Base-by-base conservation (phyloP, 2,329 filamentous ascomycete genomes). In the Xylariomycetidae sp. region DNA sequence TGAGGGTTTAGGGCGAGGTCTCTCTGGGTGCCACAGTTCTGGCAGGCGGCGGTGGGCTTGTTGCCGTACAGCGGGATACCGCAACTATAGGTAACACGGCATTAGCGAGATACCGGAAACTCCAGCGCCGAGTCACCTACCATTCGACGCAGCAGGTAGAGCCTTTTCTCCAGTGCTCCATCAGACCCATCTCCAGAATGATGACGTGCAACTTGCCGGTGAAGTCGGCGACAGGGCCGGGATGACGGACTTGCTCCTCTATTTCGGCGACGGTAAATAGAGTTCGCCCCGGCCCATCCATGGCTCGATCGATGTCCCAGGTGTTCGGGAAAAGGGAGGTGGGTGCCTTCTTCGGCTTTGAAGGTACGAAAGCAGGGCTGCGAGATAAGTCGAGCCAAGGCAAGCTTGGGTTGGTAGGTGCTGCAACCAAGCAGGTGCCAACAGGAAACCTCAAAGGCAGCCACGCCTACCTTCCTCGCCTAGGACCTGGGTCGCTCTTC, bases 11-110 rank as follows among this genome's bases (percentile, higher is more conserved):
- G 48, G 6, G 43, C 40, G 9, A 68, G 55, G 0, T 40, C 29
- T 3, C 49, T 40, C 3, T 40, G 28, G 8, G 32, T 46, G 10
- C 44, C 36, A 39, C 66, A 70, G 39, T 62, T 58, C 15, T 52
- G 58, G 38, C 66, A 70, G 9, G 43, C 50, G 2, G 51, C 58
- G 0, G 37, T 43, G 3, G 58, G 41, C 3, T 58, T 57, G 38
- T 76, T 77, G n/a, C 69, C 61, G 49, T 69, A 78, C 16, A 75
- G 45, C 0, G 70, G 64, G 2, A 71, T 58, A 2, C 68, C 68
- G 46, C 76, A 80, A 49, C 67, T 70, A 25, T 10, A 23, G 26
- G n/a, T 28, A 28, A 29, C 23, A 6, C 10, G 28, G 15, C 6
- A 17, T 22, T 14, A 24, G 10, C 16, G 13, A 15, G n/a, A n/a